These are phyloP conservation scores for Leccinum longicurvipes DNA, from an alignment of 768 basidiomycete species.

Conservation along the genomic window DNA sequence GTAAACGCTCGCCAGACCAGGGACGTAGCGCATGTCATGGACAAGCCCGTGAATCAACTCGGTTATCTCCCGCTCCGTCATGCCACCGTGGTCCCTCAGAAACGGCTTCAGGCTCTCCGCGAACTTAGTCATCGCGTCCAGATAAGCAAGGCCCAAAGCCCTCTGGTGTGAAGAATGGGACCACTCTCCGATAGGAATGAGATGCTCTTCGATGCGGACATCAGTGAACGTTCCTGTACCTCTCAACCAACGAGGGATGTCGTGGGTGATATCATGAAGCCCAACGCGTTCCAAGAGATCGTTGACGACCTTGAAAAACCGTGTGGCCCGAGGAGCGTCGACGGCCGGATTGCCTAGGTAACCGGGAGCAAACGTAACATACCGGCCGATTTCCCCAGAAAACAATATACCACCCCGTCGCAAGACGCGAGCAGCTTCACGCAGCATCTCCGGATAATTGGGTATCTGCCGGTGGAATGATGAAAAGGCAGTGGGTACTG, in stretches of 20 bases:
- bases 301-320: constrained; percentile 41
- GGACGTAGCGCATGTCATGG: constrained; percentile 43
- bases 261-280: constrained; percentile 36
- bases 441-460: constrained; percentile 50
- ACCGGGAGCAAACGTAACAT: constrained; percentile 38
- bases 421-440: constrained; percentile 61
- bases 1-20: constrained; percentile 48
- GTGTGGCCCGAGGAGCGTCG: constrained; percentile 25
- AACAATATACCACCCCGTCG: constrained; percentile 70
- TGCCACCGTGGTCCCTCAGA: constrained; percentile 38
- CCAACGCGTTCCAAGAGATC: constrained; percentile 36
- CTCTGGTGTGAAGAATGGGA: constrained; percentile 32
- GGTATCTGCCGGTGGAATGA: constrained; percentile 41
- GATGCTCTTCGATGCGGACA: constrained; percentile 31
- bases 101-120: constrained; percentile 49
- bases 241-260: constrained; percentile 38
- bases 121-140: constrained; percentile 39
- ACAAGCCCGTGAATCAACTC: constrained; percentile 40
- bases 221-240: constrained; percentile 40
- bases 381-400: constrained; percentile 57
- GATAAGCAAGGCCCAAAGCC: constrained; percentile 42
- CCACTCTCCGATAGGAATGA: constrained; percentile 62
- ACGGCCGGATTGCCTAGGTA: constrained; percentile 23
- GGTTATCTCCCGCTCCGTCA: constrained; percentile 35
- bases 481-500: constrained; percentile 10